Evolutionary conservation across 192 early-diverging fungal genomes (phyloP).

Genomic region (Piromyces sp.): DNA sequence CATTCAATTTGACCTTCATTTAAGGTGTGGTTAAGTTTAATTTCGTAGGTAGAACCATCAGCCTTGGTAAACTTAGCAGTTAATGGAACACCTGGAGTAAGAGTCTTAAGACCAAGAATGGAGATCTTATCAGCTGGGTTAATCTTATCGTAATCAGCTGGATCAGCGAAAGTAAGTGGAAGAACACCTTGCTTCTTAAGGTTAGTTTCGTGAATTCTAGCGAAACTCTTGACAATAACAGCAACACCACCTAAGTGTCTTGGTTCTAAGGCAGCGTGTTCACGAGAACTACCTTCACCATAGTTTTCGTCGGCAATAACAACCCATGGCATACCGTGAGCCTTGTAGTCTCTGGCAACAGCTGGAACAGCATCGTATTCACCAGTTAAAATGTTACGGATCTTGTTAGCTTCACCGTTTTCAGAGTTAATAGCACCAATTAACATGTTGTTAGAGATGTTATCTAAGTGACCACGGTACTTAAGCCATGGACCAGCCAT

Average conservation of each 20-base stretch:
- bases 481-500: conserved; percentile 74
- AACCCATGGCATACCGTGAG: conserved; percentile 67
- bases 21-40: conserved; percentile 90
- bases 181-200: conserved; percentile 98
- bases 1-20: conserved; percentile 96
- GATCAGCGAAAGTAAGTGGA: conserved; percentile 86
- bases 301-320: conserved; percentile 99
- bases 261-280: conserved; percentile 94
- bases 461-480: conserved; percentile 96
- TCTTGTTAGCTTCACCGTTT: conserved; percentile 47
- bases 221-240: conserved; percentile 90
- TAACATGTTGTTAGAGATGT: conserved; percentile 97
- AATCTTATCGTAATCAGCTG: conserved; percentile 86
- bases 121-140: conserved; percentile 69
- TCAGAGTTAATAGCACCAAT: conserved; percentile 90
- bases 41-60: conserved; percentile 56
- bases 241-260: conserved; percentile 86
- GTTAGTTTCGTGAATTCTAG: conserved; percentile 98
- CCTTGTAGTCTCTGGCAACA: conserved; percentile 90
- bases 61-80: conserved; percentile 70
- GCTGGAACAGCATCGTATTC: conserved; percentile 77
- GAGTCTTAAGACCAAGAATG: conserved; percentile 58
- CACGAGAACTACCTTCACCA: conserved; percentile 96
- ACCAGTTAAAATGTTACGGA: conserved; percentile 24
- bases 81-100: conserved; percentile 69